Evolutionary conservation across 1,139 yeast genomes (phyloP).

Genomic region (Geotrichum europaeum): DNA sequence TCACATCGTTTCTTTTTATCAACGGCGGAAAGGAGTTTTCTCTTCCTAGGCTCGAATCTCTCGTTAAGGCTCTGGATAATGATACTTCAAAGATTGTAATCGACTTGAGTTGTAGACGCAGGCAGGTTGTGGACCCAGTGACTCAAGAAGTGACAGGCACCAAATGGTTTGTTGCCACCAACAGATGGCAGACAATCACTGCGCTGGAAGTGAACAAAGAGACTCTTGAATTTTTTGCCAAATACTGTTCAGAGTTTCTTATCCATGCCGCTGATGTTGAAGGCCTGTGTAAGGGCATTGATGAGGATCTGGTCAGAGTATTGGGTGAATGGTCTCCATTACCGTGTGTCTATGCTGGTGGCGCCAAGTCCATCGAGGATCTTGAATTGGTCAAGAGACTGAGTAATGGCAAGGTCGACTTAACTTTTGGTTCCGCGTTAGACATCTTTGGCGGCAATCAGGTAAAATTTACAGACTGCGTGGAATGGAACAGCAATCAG

Average conservation of each 20-base stretch:
- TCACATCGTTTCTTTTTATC: constrained; percentile 88
- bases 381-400: constrained; percentile 55
- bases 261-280: constrained; percentile 99
- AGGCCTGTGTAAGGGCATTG: constrained; percentile 91
- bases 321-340: constrained; percentile 78
- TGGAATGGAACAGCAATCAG: constrained; percentile 53
- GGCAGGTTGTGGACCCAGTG: constrained; percentile 23
- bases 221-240: constrained; percentile 49
- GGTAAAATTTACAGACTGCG: constrained; percentile 69
- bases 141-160: constrained; percentile 28
- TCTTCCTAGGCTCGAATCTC: constrained; percentile 45
- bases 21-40: constrained; percentile 47
- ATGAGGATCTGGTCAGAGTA: constrained; percentile 60
- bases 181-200: constrained; percentile 93
- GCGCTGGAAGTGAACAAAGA: constrained; percentile 48
- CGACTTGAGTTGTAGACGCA: constrained; percentile 78
- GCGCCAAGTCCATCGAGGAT: constrained; percentile 73
- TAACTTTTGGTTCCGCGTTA: constrained; percentile 87
- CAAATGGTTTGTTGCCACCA: constrained; percentile 90
- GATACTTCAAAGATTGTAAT: constrained; percentile 55
- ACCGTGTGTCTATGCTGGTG: constrained; percentile 93
- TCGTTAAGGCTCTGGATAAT: constrained; percentile 54
- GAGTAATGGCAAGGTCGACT: constrained; percentile 77
- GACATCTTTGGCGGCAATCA: constrained; percentile 89
- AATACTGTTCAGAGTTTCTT: constrained; percentile 76